Conservation (phyloP, 768 basidiomycete genomes). For the Leucocoprinus leucothites region DNA sequence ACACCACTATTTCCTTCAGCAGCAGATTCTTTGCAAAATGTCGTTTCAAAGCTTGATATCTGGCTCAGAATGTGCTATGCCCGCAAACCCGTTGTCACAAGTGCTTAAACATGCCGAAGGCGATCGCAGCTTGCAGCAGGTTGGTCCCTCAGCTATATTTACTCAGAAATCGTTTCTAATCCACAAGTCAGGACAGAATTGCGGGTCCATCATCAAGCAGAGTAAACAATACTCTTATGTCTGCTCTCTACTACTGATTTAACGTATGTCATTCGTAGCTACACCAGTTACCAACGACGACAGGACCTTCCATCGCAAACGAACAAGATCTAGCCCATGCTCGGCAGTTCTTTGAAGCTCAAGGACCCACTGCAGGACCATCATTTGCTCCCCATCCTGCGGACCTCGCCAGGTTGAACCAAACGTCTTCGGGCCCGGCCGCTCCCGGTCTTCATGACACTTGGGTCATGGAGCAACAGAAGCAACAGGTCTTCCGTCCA, state of each 20-base stretch:
- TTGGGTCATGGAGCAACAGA: slow-evolving; percentile 54
- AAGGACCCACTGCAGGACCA: slow-evolving; percentile 28
- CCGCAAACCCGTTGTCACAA: slow-evolving; percentile 83
- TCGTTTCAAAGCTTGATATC: slow-evolving; percentile 79
- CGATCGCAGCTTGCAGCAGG: slow-evolving; percentile 87
- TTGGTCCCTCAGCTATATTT: slow-evolving; percentile 28
- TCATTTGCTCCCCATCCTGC: slow-evolving; percentile 31
- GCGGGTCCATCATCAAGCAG: slow-evolving; percentile 70
- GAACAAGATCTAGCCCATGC: slow-evolving; percentile 73
- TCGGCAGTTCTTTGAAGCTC: slow-evolving; percentile 72
- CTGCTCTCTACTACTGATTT: neutral
- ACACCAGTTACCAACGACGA: slow-evolving; percentile 69
- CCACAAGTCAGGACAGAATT: slow-evolving; percentile 57
- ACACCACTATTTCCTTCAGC: slow-evolving; percentile 10
- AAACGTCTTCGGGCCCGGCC: slow-evolving; percentile 23
- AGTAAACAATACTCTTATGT: slow-evolving; percentile 33
- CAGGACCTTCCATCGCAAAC: slow-evolving; percentile 39
- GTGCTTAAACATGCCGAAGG: slow-evolving; percentile 88
- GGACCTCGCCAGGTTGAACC: slow-evolving; percentile 29
- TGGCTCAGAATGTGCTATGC: slow-evolving; percentile 84
- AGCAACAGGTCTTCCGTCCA: slow-evolving; percentile 27
- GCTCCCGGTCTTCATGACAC: slow-evolving; percentile 41
- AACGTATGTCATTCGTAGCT: slow-evolving; percentile 42
- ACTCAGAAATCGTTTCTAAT: slow-evolving; percentile 9
- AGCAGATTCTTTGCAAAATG: slow-evolving; percentile 37